Percentiles rank a stretch among this genome's conserved stretches.
Conservation (phyloP, 2,329 filamentous ascomycete genomes). For the Chaetoscypha palmicola region DNA sequence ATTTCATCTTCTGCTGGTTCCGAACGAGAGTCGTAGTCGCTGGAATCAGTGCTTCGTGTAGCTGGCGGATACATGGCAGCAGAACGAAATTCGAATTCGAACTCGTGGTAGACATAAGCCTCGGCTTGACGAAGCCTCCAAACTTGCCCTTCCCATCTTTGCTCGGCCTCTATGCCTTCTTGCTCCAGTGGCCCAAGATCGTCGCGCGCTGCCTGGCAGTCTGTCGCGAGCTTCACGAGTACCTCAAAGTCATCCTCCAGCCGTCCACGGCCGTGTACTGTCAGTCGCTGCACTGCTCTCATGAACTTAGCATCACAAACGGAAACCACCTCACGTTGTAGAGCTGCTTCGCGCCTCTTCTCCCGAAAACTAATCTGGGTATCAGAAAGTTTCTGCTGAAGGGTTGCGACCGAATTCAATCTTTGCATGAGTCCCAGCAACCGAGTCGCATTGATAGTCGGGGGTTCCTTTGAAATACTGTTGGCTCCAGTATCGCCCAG, state of each 20-base stretch:
- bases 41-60: slow-evolving; percentile 6
- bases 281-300: slow-evolving; percentile 19
- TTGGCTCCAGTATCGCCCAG: not conserved
- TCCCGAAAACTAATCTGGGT: slow-evolving; percentile 19
- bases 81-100: slow-evolving; percentile 15
- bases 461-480: slow-evolving; percentile 1
- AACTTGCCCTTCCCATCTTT: slow-evolving; percentile 15
- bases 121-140: slow-evolving; percentile 20
- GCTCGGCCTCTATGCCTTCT: slow-evolving; percentile 19
- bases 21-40: slow-evolving; percentile 8
- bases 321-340: slow-evolving; percentile 18
- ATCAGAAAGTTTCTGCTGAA: slow-evolving; percentile 13
- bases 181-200: slow-evolving; percentile 20
- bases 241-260: slow-evolving; percentile 9
- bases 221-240: slow-evolving; percentile 10
- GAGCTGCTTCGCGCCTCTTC: slow-evolving; percentile 18
- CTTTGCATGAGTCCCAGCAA: slow-evolving; percentile 14
- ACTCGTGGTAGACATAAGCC: slow-evolving; percentile 11
- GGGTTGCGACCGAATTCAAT: slow-evolving; percentile 9
- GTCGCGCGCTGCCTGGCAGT: slow-evolving; percentile 23
- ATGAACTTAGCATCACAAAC: slow-evolving; percentile 21
- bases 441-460: slow-evolving; percentile 6
- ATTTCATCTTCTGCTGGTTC: slow-evolving; percentile 3
- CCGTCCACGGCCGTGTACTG: slow-evolving; percentile 11
- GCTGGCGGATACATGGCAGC: slow-evolving; percentile 9